These are phyloP conservation scores for Lathyrus oleraceus DNA, from an alignment of 306 rosid species.

Conservation along the genomic window DNA sequence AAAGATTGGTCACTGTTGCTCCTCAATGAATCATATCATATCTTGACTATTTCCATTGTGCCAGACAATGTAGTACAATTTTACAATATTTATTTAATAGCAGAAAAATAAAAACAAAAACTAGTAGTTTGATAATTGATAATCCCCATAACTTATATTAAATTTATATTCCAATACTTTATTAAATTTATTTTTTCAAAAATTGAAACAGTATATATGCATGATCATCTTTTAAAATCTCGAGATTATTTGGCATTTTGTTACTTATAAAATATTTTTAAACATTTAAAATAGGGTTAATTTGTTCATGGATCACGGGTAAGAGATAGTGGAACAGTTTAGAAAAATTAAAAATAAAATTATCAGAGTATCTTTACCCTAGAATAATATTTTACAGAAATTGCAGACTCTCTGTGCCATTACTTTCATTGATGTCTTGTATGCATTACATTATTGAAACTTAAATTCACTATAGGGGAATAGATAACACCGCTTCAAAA, in stretches of 20 bases:
- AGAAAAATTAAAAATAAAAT: neutral
- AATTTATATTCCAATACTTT: slow-evolving; percentile 11
- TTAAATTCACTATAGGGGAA: neutral
- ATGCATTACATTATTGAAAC: neutral
- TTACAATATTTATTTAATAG: slow-evolving; percentile 5
- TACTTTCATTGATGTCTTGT: neutral
- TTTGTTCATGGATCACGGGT: slow-evolving; percentile 49
- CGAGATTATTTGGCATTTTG: slow-evolving; percentile 46
- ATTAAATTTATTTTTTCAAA: neutral
- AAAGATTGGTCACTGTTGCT: slow-evolving; percentile 40
- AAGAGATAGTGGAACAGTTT: slow-evolving; percentile 33
- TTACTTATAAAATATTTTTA: neutral
- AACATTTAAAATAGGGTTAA: neutral
- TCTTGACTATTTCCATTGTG: slow-evolving; percentile 27
- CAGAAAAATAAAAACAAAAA: no score
- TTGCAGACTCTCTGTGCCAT: neutral
- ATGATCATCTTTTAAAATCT: slow-evolving; percentile 20
- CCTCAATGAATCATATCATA: slow-evolving; percentile 34
- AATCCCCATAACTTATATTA: neutral
- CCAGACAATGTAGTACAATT: slow-evolving; percentile 23
- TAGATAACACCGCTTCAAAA: no score
- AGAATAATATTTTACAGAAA: neutral
- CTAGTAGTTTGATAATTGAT: no score
- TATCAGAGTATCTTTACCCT: slow-evolving; percentile 21
- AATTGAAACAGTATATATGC: neutral